A percentile compares a stretch with the other conserved stretches of the same genome.
Conservation (phyloP, 495 filamentous ascomycete genomes). For the Neurospora terricola region DNA sequence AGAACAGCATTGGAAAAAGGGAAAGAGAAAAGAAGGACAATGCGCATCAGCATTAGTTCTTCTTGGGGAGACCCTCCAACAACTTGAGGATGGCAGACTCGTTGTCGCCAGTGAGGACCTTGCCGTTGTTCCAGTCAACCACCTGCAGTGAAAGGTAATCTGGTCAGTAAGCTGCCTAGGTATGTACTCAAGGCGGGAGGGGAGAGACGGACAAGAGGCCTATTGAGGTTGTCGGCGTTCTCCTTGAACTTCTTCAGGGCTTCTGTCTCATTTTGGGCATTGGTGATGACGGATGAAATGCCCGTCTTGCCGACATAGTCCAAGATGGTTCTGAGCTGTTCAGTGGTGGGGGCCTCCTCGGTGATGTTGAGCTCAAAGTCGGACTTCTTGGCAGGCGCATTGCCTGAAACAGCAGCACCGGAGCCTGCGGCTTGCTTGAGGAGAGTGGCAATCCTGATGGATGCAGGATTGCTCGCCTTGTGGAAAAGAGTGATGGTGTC, state of each 20-base stretch:
- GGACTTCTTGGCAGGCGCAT: constrained; percentile 57
- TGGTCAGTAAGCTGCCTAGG: constrained; percentile 2
- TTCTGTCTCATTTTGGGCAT: constrained; percentile 60
- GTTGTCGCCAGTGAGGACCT: constrained; percentile 61
- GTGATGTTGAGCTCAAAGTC: constrained; percentile 81
- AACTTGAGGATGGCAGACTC: constrained; percentile 80
- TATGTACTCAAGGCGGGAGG: background rate
- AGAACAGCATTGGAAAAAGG: background rate
- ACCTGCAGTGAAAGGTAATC: constrained; percentile 35
- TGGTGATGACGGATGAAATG: constrained; percentile 53
- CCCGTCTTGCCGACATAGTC: constrained; percentile 61
- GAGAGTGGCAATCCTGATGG: constrained; percentile 54
- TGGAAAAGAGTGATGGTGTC: constrained; percentile 97
- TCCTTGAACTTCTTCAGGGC: constrained; percentile 65
- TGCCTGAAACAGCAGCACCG: constrained; percentile 40
- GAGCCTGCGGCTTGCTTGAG: constrained; percentile 57
- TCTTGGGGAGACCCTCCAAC: constrained; percentile 47
- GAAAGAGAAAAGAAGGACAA: background rate
- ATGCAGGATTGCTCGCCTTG: constrained; percentile 55
- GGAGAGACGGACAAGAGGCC: constrained; percentile 54
- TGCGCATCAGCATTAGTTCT: constrained; percentile 23
- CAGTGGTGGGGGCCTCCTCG: constrained; percentile 66
- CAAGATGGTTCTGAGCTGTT: constrained; percentile 79
- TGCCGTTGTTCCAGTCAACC: constrained; percentile 92
- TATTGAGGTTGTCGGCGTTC: constrained; percentile 48